These are phyloP conservation scores for Durio zibethinus DNA, from an alignment of 345 rosid species.

Conservation along the genomic window DNA sequence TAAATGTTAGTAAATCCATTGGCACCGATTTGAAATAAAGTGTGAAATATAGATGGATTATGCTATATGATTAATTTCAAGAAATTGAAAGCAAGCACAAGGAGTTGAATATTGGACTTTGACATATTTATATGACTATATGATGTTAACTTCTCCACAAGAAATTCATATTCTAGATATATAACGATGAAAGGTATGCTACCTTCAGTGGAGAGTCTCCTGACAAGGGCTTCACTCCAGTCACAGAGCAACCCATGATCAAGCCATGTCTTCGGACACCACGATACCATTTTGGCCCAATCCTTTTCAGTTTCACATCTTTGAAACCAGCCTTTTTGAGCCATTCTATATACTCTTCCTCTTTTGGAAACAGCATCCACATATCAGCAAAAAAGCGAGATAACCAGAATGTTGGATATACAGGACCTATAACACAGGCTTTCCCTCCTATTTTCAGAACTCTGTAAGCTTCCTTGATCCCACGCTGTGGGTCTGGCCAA, in stretches of 20 bases:
- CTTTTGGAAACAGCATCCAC: conserved; percentile 99
- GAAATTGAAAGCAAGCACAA: too few species aligned
- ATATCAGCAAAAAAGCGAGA: conserved; percentile 95
- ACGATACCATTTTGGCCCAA: conserved; percentile 99
- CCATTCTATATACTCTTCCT: conserved; percentile 99
- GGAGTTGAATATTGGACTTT: too few species aligned
- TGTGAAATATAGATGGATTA: not conserved
- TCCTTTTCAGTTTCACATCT: conserved; percentile 85
- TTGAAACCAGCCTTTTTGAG: conserved; percentile 86
- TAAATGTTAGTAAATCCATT: not conserved
- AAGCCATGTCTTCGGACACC: conserved; percentile 96
- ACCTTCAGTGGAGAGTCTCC: conserved; percentile 99
- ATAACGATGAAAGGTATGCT: not conserved
- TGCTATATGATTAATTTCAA: not conserved
- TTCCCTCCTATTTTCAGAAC: conserved; percentile 91
- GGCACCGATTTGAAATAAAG: not conserved
- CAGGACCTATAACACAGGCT: conserved; percentile 95
- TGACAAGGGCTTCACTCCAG: conserved; percentile 89
- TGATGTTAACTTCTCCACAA: not conserved
- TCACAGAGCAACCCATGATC: conserved; percentile 98
- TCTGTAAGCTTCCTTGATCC: conserved; percentile 92
- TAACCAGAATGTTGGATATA: conserved; percentile 91
- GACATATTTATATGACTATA: too few species aligned
- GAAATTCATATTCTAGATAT: not conserved
- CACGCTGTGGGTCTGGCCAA: conserved; percentile 99